Conservation (phyloP, 225 moss, liverwort and hornwort species). For the Rhytidiadelphus loreus region DNA sequence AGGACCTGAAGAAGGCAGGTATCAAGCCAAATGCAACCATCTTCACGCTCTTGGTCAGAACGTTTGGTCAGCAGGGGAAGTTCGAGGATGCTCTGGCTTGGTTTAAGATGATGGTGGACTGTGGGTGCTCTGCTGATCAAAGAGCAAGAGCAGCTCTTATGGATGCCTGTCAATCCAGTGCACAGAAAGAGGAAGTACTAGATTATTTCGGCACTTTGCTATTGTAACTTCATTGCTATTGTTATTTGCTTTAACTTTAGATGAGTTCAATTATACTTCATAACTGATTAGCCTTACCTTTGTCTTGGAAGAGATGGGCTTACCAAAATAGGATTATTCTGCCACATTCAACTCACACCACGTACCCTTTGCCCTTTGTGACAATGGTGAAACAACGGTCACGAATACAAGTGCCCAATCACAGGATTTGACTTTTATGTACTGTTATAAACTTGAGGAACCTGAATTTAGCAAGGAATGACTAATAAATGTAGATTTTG, state of each 20-base stretch:
- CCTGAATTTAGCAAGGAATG: not conserved
- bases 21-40: slow-evolving; percentile 59
- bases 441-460: not conserved
- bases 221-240: not conserved
- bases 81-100: slow-evolving; percentile 60
- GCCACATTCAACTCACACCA: not conserved
- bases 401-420: not conserved
- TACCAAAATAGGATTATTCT: not conserved
- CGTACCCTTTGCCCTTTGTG: not conserved
- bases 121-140: slow-evolving; percentile 49
- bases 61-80: slow-evolving; percentile 51
- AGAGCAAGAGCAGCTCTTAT: slow-evolving; percentile 54
- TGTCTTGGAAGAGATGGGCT: not conserved
- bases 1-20: slow-evolving; percentile 44
- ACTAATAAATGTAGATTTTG: not conserved
- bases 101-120: slow-evolving; percentile 59
- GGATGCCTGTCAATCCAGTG: slow-evolving; percentile 54
- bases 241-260: not conserved
- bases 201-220: slow-evolving; percentile 17
- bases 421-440: not conserved
- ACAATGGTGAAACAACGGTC: not conserved
- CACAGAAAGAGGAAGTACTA: slow-evolving; percentile 54
- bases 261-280: not conserved
- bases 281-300: not conserved
- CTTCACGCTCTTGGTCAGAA: slow-evolving; percentile 68